Evolutionary conservation across 2,329 filamentous ascomycete genomes (phyloP).

Genomic region (Diaporthe citri): DNA sequence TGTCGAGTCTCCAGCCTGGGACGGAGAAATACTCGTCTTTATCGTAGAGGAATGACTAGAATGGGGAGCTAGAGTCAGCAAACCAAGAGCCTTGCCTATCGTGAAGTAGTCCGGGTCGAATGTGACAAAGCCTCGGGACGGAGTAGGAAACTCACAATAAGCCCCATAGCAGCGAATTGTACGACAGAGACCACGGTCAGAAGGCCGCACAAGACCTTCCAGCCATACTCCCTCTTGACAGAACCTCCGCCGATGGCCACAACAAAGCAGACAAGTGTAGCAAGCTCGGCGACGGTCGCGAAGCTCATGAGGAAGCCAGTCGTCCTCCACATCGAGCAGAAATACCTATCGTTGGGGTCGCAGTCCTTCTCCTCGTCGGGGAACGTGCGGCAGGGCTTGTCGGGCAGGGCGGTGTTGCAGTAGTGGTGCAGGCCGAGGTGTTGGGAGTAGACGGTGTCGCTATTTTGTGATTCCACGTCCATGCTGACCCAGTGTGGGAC

Average conservation of each 20-base stretch:
- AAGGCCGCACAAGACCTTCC: constrained; percentile 79
- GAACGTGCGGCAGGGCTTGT: constrained; percentile 70
- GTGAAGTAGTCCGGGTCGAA: too few relatives aligned
- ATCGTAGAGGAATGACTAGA: constrained; percentile 84
- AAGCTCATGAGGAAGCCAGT: constrained; percentile 89
- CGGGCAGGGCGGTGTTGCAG: constrained; percentile 77
- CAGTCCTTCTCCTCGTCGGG: constrained; percentile 75
- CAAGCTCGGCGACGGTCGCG: constrained; percentile 83
- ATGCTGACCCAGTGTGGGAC: constrained; percentile 80
- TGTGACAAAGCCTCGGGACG: background rate
- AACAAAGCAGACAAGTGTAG: constrained; percentile 82
- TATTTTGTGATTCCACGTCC: constrained; percentile 61
- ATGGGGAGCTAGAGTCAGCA: constrained; percentile 27
- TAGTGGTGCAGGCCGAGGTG: constrained; percentile 84
- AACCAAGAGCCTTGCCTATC: background rate
- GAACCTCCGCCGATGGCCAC: constrained; percentile 84
- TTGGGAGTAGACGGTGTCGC: constrained; percentile 63
- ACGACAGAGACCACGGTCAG: constrained; percentile 75
- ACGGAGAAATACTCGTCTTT: constrained; percentile 86
- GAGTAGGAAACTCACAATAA: constrained; percentile 75
- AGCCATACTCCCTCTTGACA: constrained; percentile 83
- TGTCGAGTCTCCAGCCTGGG: constrained; percentile 83
- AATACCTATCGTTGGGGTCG: constrained; percentile 74
- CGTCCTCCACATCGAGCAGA: constrained; percentile 93
- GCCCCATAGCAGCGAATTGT: constrained; percentile 81